phyloP scores from a whole-genome alignment of 495 filamentous ascomycete species.

The Astrothelium subdiscretum region DNA sequence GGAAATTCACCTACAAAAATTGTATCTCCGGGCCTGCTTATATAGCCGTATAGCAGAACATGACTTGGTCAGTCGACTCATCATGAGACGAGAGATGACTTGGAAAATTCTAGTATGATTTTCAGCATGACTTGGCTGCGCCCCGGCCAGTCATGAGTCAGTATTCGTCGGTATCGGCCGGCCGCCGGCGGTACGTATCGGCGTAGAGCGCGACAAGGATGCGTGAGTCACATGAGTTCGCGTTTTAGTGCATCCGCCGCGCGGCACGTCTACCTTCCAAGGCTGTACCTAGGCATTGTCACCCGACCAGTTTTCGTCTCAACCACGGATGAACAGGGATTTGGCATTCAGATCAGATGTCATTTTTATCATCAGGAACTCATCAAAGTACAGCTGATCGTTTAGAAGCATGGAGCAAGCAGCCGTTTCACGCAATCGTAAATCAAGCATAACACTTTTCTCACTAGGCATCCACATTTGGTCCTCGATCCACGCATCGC shows the following conservation, averaged over 20 bases:
- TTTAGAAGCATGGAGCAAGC: neutral
- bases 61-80: neutral
- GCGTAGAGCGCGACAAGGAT: neutral
- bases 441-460: neutral
- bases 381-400: no score
- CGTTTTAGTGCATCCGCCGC: neutral
- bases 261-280: neutral
- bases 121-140: neutral
- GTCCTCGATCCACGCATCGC: neutral
- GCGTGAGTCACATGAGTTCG: slow-evolving; percentile 1
- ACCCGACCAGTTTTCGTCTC: neutral
- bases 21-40: neutral
- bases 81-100: neutral
- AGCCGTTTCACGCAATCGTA: neutral
- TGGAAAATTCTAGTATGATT: neutral
- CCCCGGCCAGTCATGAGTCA: neutral
- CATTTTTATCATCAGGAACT: neutral
- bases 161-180: neutral
- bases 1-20: neutral
- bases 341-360: no score
- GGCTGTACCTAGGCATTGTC: neutral
- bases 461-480: neutral
- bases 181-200: neutral
- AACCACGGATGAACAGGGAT: no score
- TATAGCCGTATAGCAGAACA: neutral